Percentiles rank a stretch among this genome's conserved stretches.
Evolutionary conservation across 441 rosid species (phyloP).

Genomic region (Syzygium syzygioides): DNA sequence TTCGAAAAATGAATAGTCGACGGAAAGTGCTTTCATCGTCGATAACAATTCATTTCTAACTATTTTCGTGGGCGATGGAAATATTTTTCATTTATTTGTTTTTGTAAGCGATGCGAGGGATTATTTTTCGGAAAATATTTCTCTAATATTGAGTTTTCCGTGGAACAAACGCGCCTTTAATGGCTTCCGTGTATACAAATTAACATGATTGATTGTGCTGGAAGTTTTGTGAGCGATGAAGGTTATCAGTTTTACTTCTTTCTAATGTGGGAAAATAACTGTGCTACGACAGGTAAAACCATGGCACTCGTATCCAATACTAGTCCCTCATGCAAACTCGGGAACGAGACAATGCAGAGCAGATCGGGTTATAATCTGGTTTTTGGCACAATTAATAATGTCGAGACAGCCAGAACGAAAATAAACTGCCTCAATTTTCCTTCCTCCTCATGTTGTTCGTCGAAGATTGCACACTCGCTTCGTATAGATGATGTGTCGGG

Average conservation of each 20-base stretch:
- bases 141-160: too few relatives aligned
- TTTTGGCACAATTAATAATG: slow-evolving; percentile 18
- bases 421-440: slow-evolving; percentile 27
- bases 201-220: neutral
- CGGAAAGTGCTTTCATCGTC: too few relatives aligned
- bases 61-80: too few relatives aligned
- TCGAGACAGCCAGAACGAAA: slow-evolving; percentile 29
- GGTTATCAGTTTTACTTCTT: neutral
- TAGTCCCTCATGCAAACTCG: slow-evolving; percentile 34
- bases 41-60: too few relatives aligned
- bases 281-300: neutral
- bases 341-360: slow-evolving; percentile 20
- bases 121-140: too few relatives aligned
- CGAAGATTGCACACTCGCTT: slow-evolving; percentile 16
- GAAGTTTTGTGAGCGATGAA: neutral
- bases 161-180: too few relatives aligned
- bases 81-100: too few relatives aligned
- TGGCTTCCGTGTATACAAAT: neutral
- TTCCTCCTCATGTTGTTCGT: slow-evolving; percentile 26
- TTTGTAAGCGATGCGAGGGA: too few relatives aligned
- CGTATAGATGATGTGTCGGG: slow-evolving; percentile 14
- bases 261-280: neutral
- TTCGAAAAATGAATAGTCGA: too few relatives aligned
- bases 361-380: slow-evolving; percentile 24
- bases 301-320: slow-evolving; percentile 57